Evolutionary conservation across 73 alveolate genomes (phyloP).

Genomic region (Paramecium tetraurelia): DNA sequence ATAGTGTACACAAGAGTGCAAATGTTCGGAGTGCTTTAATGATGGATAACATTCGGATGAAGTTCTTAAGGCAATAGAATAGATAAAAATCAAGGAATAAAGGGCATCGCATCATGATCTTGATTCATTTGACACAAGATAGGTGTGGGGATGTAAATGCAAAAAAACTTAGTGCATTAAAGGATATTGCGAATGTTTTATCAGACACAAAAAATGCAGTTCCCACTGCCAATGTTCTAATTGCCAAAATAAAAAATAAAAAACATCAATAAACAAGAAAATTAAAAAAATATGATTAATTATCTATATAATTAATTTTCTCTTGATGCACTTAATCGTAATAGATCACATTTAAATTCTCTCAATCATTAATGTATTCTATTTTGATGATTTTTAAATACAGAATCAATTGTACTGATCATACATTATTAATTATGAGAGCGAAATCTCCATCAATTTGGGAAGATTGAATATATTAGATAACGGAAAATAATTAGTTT

Average conservation of each 20-base stretch:
- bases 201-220: constrained; percentile 1
- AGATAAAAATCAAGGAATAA: constrained; percentile 5
- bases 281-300: neutral
- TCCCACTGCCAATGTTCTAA: neutral
- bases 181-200: constrained; percentile 44
- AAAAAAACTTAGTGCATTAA: constrained; percentile 8
- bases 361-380: neutral
- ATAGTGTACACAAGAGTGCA: neutral
- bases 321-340: neutral
- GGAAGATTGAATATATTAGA: neutral
- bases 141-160: constrained; percentile 38
- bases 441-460: neutral
- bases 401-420: neutral
- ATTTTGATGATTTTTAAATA: neutral
- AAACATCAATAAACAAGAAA: neutral
- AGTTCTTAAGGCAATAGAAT: neutral
- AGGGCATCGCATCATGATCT: constrained; percentile 21
- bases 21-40: neutral
- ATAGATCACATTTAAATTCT: neutral
- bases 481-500: neutral
- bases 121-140: constrained; percentile 16
- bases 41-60: constrained; percentile 20
- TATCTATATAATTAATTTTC: neutral
- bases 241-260: neutral
- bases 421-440: neutral